Evolutionary conservation across 345 rosid genomes (phyloP), one percentile per base, ranked within the genome.

Genomic region (Luvunga scandens): DNA sequence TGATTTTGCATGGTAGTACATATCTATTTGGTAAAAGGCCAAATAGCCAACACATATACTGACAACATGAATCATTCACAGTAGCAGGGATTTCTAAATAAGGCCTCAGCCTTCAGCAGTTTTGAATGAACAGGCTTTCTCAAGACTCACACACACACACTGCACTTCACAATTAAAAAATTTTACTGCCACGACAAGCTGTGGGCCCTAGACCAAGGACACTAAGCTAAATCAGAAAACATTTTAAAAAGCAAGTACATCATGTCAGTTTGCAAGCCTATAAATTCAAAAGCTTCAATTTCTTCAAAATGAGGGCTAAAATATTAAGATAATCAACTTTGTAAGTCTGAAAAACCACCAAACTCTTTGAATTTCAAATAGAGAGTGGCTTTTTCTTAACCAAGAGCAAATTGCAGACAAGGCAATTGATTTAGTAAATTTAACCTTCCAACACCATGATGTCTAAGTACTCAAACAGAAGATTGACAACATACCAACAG

Each of bases 401-500:
- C 39, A 56, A 9, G 13, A 7, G 36, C 14, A n/a, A 25, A 59
- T 48, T 24, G 7, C 24, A 39, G 24, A 53, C 80, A 45, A 71
- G 8, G 68, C 42, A 42, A 16, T 33, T 39, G 14, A 21, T 71
- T 75, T 75, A 57, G 63, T 75, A 7, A 59, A 76, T 76, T 18
- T 24, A 56, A 24, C 45, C 19, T 73, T 33, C 28, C 19, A 57
- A 59, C 16, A 38, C 30, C 59, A 13, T 19, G 33, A 66, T 28
- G 42, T 34, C 34, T 61, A 77, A 34, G 19, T 33, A 65, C 30
- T 30, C 2, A 68, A 53, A 14, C 27, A 60, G 59, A 76, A 82
- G 48, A 78, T 82, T 50, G 71, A 70, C 72, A 59, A 73, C 90
- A 81, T 88, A 94, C 99, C 99, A 77, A 90, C 99, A 73, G 98